Base-by-base conservation (phyloP, 2,329 filamentous ascomycete genomes). In the Alternaria triticina region DNA sequence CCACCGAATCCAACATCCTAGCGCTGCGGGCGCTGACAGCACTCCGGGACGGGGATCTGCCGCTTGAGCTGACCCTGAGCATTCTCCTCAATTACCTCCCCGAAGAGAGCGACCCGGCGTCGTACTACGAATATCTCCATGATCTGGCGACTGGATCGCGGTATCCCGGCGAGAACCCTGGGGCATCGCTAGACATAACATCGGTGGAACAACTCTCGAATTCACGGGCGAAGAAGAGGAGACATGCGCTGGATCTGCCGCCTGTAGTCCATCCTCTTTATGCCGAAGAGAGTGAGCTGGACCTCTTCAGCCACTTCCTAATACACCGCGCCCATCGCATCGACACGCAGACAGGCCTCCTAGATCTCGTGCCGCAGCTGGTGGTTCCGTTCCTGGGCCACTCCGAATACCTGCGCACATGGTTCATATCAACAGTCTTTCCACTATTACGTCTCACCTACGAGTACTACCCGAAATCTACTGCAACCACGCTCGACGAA, bases 11-110 rank as follows among this genome's bases (percentile, higher is more conserved):
- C 74, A 87, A 94, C 76, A 83, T 94, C 70, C 78, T 85, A 70
- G 85, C 86, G 67, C 82, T 96, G 63, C 84, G 86, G 60, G 83
- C 83, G 57, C 83, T 96, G 65, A 85, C 88, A 56, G 83, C 86
- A 22, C 82, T 84, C 43, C 82, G 91, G 70, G 79, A 81, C 57
- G 82, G 86, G 58, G 84, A 89, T 40, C 83, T 96, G 58, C 84
- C 86, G 27, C 85, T 86, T 47, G 88, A 91, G 60, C 82, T 93
- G 13, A 76, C 92, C 23, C 83, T 96, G 61, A 89, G 90, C 47
- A 89, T 96, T 57, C 81, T 96, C 22, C 85, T 96, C 49, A 92
- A 90, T 20, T 92, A 90, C 74, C 84, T 96, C 1, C 93, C 93
- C 25, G 92, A 95, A 78, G 90, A 86, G 46, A 75, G 88, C 6